phyloP scores from a whole-genome alignment of 139 green algal genomes.

The Ettlia oleoabundans region DNA sequence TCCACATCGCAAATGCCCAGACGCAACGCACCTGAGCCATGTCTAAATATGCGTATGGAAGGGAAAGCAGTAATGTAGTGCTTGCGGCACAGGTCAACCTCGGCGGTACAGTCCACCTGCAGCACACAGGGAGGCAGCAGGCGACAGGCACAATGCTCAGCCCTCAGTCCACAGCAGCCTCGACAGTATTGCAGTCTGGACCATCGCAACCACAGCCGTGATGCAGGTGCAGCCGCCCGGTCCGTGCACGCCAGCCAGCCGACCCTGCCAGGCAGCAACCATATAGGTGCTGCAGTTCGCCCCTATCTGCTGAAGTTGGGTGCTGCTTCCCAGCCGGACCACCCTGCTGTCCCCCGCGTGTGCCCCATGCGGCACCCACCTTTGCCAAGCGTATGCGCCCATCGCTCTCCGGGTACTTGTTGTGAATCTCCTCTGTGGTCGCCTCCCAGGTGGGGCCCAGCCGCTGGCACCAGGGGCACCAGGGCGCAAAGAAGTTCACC shows the following conservation, averaged over 20 bases:
- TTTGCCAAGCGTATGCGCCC: constrained; percentile 91
- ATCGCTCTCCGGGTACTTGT: constrained; percentile 88
- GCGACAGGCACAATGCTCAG: not conserved
- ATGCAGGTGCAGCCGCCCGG: no score
- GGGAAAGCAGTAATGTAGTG: constrained; percentile 96
- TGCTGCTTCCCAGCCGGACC: no score
- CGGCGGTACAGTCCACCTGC: constrained; percentile 90
- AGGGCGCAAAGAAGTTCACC: constrained; percentile 96
- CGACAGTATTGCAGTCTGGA: no score
- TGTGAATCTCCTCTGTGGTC: constrained; percentile 84
- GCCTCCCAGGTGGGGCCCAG: constrained; percentile 96
- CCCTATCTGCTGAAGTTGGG: no score
- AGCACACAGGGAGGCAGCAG: no score
- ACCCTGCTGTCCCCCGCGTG: no score
- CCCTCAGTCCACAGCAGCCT: no score
- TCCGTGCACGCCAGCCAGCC: no score
- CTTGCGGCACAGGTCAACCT: constrained; percentile 84
- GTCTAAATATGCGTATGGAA: constrained; percentile 93
- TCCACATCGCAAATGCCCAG: constrained; percentile 17
- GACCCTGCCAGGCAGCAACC: no score
- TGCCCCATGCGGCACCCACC: constrained; percentile 66
- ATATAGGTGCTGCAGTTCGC: no score
- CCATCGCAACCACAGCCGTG: no score
- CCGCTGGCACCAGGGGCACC: constrained; percentile 97
- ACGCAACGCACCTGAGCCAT: constrained; percentile 83